Evolutionary conservation across 345 rosid genomes (phyloP), one percentile per base, ranked within the genome.

Genomic region (Citrus reticulata): DNA sequence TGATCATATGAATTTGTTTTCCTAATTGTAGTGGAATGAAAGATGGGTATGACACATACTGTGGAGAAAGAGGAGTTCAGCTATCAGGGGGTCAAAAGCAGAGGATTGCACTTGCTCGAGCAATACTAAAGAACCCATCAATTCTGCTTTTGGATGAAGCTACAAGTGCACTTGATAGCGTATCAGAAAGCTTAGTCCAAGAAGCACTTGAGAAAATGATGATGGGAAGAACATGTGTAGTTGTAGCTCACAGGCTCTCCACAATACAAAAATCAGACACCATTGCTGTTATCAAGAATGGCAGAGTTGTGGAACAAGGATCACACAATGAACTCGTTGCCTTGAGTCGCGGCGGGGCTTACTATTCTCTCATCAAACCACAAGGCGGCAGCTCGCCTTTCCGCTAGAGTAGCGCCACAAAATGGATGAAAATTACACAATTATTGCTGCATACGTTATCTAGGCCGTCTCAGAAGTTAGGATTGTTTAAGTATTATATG

Each of bases 31-130:
- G 95, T 75, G 92, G 93, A 79, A 88, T 91, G 93, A 87, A 87
- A 78, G 93, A 88, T 72, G 95, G 93, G 10, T 89, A 88, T 9
- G 89, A 83, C 66, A 91, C 94, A 20, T 72, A 82, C 79, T 88
- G 91, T 61, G 92, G 92, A 65, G 94, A 89, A 82, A 83, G 92
- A 79, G 94, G 91, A 72, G 85, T 84, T 57, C 94, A 89, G 80
- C 88, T 88, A 69, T 89, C 91, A 6, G 94, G 95, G 72, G 96
- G 98, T 32, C 96, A 93, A 66, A 92, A 92, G 66, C 98, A 91
- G 63, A 78, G 93, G 82, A 83, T 92, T 5, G 96, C 96, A 5
- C 83, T 92, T 0, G 95, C 98, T 19, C 89, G 93, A 1, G 93
- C 96, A 2, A 91, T 93, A 9, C 75, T 91, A 61, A 92, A 92